These are phyloP conservation scores for Meredithiella fracta DNA, from an alignment of 2,329 filamentous ascomycete genomes.

Conservation along the genomic window DNA sequence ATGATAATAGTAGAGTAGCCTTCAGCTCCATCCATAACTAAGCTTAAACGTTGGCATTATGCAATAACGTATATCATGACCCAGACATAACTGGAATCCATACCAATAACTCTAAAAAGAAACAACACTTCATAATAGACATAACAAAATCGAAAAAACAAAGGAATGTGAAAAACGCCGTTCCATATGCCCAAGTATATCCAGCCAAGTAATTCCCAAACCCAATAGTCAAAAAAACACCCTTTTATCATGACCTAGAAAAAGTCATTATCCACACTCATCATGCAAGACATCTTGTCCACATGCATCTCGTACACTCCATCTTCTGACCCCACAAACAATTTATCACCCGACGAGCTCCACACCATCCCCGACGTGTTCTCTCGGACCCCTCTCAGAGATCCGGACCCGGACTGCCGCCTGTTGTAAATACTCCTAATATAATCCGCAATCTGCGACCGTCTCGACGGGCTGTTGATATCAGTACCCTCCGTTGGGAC, in stretches of 20 bases:
- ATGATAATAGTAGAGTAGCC: not conserved
- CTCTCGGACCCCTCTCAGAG: slow-evolving; percentile 24
- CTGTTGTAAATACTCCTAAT: not conserved
- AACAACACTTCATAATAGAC: not conserved
- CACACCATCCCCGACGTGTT: slow-evolving; percentile 46
- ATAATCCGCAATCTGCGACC: not conserved
- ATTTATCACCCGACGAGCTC: slow-evolving; percentile 41
- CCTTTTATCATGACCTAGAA: slow-evolving; percentile 24
- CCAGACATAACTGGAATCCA: not conserved
- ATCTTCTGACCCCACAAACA: slow-evolving; percentile 52
- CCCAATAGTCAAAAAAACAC: slow-evolving; percentile 21
- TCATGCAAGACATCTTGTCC: slow-evolving; percentile 44
- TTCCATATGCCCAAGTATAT: slow-evolving; percentile 1
- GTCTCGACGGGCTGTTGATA: not conserved
- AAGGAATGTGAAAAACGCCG: not conserved
- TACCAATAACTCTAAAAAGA: not conserved
- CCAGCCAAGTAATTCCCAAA: not conserved
- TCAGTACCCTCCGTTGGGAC: not conserved
- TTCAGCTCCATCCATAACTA: not conserved
- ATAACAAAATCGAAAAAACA: not conserved
- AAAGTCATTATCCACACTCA: slow-evolving; percentile 37
- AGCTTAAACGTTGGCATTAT: not conserved
- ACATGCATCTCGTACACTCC: slow-evolving; percentile 62
- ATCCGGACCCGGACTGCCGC: not conserved
- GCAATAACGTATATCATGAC: not conserved